Conservation (phyloP, 345 rosid species). For the Stellera chamaejasme region DNA sequence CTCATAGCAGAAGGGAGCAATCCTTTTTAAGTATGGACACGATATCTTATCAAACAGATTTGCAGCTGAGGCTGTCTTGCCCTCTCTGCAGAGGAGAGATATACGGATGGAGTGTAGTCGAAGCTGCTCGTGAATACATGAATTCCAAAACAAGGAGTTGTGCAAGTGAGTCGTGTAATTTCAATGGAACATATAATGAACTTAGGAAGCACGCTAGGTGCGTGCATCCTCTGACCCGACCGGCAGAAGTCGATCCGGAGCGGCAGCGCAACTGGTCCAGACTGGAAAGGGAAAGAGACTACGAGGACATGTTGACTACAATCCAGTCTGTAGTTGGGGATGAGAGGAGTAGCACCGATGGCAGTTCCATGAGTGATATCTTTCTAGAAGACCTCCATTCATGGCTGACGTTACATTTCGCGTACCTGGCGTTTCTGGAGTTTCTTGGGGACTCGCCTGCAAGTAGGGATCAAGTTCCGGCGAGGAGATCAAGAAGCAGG, state of each 20-base stretch:
- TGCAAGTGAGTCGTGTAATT: conserved; percentile 32
- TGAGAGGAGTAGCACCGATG: conserved; percentile 3
- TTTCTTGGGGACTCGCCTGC: not conserved
- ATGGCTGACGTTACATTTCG: conserved; percentile 5
- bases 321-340: conserved; percentile 1
- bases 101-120: conserved; percentile 33
- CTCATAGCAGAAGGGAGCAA: conserved; percentile 10
- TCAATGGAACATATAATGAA: conserved; percentile 43
- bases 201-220: conserved; percentile 52
- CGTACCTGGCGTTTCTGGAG: conserved; percentile 7
- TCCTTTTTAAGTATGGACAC: conserved; percentile 1
- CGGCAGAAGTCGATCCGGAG: conserved; percentile 33
- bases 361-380: not conserved
- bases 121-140: conserved; percentile 43
- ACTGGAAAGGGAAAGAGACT: conserved; percentile 32
- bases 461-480: conserved; percentile 1
- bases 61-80: conserved; percentile 25
- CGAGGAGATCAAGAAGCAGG: conserved; percentile 7
- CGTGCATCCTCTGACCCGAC: conserved; percentile 38
- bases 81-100: conserved; percentile 60
- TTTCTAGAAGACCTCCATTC: not conserved
- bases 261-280: conserved; percentile 37
- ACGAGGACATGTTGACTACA: conserved; percentile 25
- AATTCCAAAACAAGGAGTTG: conserved; percentile 50
- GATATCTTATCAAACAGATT: conserved; percentile 11